A percentile compares a stretch with the other conserved stretches of the same genome.
These are phyloP conservation scores for Pleurotus eryngii DNA, from an alignment of 768 basidiomycete species.

Conservation along the genomic window DNA sequence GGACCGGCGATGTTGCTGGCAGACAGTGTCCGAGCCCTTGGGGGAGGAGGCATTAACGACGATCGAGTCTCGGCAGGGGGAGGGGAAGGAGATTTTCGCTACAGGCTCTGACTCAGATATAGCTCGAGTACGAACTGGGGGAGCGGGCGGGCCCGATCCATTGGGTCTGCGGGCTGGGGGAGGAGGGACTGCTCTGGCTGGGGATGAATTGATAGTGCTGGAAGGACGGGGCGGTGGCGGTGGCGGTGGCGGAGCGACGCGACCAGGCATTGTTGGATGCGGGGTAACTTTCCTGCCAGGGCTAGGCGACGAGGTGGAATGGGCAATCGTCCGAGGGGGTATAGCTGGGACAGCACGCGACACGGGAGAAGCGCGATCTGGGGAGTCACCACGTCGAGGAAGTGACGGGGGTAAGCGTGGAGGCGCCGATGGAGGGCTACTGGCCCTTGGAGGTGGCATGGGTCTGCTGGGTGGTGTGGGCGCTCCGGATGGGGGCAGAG, in stretches of 20 bases:
- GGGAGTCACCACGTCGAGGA: background rate
- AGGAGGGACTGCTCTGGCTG: conserved; percentile 35
- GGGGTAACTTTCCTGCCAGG: conserved; percentile 28
- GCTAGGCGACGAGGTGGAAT: conserved; percentile 21
- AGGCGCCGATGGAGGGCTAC: conserved; percentile 25
- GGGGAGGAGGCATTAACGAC: conserved; percentile 20
- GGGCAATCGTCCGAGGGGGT: conserved; percentile 24
- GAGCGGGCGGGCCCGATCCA: conserved; percentile 19
- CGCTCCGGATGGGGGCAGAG: conserved; percentile 34
- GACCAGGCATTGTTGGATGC: conserved; percentile 31
- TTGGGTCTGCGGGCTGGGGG: conserved; percentile 30
- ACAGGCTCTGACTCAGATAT: conserved; percentile 41
- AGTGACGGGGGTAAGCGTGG: conserved; percentile 30
- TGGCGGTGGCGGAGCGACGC: conserved; percentile 42
- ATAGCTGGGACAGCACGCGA: conserved; percentile 26
- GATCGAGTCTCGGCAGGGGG: conserved; percentile 26
- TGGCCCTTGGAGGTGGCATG: conserved; percentile 16
- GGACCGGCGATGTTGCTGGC: conserved; percentile 12
- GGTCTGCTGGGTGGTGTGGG: conserved; percentile 21
- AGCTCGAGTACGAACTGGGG: conserved; percentile 37
- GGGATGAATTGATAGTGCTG: conserved; percentile 28
- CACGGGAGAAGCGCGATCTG: conserved; percentile 14
- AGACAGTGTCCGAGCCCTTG: conserved; percentile 17
- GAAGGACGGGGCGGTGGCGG: conserved; percentile 43
- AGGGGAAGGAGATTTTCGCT: conserved; percentile 22